These are phyloP conservation scores for Golubevia pallescens DNA, from an alignment of 1,284 basidiomycete species.

Conservation along the genomic window DNA sequence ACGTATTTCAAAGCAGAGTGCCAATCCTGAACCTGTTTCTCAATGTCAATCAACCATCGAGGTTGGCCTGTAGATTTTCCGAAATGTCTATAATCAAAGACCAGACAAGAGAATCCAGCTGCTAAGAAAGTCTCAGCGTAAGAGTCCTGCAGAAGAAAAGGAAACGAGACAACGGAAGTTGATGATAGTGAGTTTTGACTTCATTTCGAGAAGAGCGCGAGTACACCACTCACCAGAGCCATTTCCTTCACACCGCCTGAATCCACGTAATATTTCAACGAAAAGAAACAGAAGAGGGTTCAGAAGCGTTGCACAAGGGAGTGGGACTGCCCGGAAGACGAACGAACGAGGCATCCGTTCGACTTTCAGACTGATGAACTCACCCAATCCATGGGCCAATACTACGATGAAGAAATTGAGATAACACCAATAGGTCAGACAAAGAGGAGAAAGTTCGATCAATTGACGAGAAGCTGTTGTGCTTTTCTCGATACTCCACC, in stretches of 20 bases:
- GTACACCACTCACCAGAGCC: conserved; percentile 19
- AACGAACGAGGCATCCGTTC: too few species aligned
- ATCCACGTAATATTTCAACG: too few species aligned
- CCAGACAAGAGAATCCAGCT: conserved; percentile 33
- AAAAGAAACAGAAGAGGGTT: too few species aligned
- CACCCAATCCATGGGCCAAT: conserved; percentile 38
- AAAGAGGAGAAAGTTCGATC: too few species aligned
- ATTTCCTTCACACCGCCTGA: conserved; percentile 25
- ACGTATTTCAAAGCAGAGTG: conserved; percentile 24
- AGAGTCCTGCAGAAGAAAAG: conserved; percentile 8
- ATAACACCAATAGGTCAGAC: background rate
- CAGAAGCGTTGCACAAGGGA: too few species aligned
- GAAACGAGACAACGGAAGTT: too few species aligned
- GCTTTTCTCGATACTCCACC: too few species aligned
- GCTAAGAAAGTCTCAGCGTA: conserved; percentile 22
- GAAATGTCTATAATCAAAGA: conserved; percentile 44
- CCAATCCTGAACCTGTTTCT: conserved; percentile 39
- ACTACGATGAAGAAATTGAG: conserved; percentile 24
- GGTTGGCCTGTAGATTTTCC: conserved; percentile 29
- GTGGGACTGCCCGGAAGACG: too few species aligned
- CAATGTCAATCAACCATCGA: conserved; percentile 32
- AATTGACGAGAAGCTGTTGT: too few species aligned
- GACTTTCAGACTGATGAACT: too few species aligned
- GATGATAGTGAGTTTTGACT: too few species aligned
- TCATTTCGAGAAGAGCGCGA: too few species aligned